phyloP scores from a whole-genome alignment of 306 rosid species.

The Malus asiatica region DNA sequence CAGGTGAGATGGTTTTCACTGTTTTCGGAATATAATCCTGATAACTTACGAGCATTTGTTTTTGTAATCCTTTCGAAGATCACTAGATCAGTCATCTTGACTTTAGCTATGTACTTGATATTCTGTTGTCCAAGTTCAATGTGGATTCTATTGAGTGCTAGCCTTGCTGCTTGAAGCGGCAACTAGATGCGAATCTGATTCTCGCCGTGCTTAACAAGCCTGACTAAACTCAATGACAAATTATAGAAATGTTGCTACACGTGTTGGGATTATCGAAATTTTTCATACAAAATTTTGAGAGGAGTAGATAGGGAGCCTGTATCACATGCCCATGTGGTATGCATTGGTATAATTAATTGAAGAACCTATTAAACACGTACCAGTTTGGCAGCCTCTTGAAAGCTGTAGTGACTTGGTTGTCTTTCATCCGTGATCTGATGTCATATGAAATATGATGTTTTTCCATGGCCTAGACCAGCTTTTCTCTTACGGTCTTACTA shows the following conservation, averaged over 20 bases:
- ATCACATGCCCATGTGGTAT: neutral
- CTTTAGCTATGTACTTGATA: neutral
- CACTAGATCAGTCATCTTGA: neutral
- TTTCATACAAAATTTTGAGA: neutral
- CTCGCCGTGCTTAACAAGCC: neutral
- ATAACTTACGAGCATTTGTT: neutral
- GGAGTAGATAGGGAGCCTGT: neutral
- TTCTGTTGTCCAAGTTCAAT: neutral
- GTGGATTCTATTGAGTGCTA: neutral
- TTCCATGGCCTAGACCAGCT: neutral
- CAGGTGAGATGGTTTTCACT: slow-evolving; percentile 38
- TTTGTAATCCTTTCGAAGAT: neutral
- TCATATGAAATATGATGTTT: neutral
- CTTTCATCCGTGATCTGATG: neutral
- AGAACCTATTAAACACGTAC: neutral
- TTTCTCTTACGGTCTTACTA: neutral
- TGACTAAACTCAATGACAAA: neutral
- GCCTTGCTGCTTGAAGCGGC: neutral
- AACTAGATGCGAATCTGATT: neutral
- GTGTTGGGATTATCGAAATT: neutral
- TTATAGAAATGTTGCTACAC: neutral
- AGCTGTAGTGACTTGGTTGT: neutral
- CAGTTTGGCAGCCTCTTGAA: neutral
- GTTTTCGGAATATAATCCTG: neutral
- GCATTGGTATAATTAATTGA: neutral